Percentiles rank a stretch among this genome's conserved stretches.
Evolutionary conservation across 176 grass and related monocot genomes (phyloP).

Genomic region (Lolium multiflorum): DNA sequence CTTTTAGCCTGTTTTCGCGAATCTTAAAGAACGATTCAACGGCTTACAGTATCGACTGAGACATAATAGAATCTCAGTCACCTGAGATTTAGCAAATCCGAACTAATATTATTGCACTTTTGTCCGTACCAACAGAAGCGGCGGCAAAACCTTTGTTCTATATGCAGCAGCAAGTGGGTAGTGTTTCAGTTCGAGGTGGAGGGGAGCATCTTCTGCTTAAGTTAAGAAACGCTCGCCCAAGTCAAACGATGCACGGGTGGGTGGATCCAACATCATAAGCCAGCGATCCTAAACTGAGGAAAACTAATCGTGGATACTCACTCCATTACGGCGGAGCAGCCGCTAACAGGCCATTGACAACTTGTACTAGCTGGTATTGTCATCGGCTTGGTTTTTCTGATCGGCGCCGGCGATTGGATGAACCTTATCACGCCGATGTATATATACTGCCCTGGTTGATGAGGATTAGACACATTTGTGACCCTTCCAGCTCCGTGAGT

Average conservation of each 20-base stretch:
- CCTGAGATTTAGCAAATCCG: no score
- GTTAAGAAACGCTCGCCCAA: not conserved
- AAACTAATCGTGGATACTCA: not conserved
- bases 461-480: not conserved
- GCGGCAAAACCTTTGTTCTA: not conserved
- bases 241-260: conserved; percentile 13
- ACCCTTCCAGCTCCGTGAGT: not conserved
- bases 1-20: no score
- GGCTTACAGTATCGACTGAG: no score
- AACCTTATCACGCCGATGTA: not conserved
- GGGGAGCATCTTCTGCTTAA: not conserved
- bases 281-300: not conserved
- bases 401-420: not conserved
- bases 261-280: not conserved
- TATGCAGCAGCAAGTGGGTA: not conserved
- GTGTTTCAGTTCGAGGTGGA: not conserved
- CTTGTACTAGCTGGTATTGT: no score
- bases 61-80: not conserved
- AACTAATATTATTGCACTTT: not conserved
- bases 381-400: not conserved
- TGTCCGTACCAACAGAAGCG: not conserved
- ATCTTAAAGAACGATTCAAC: no score
- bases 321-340: not conserved
- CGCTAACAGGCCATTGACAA: not conserved
- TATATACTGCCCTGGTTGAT: not conserved